These are phyloP conservation scores for Tolypocladium tropicale DNA, from an alignment of 2,329 filamentous ascomycete genomes.

Conservation along the genomic window DNA sequence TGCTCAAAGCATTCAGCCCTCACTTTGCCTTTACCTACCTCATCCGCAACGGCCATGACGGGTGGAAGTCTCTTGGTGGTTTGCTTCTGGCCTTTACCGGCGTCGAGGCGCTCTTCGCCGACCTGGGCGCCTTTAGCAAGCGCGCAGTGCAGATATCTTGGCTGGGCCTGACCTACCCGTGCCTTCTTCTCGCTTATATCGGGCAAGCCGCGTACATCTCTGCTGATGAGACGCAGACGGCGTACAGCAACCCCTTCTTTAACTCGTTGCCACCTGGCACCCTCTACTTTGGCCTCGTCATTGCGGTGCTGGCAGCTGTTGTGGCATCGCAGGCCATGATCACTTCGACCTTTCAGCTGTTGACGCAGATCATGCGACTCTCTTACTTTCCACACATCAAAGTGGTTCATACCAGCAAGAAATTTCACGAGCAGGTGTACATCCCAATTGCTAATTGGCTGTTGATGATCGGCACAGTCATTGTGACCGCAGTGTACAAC, in stretches of 20 bases:
- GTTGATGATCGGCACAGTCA: constrained; percentile 64
- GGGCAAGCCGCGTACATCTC: background rate
- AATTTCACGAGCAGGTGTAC: constrained; percentile 66
- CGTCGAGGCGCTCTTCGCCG: background rate
- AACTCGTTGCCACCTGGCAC: constrained; percentile 56
- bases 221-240: background rate
- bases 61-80: background rate
- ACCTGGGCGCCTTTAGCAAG: background rate
- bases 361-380: constrained; percentile 62
- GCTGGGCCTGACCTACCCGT: background rate
- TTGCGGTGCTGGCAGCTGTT: constrained; percentile 61
- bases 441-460: constrained; percentile 70
- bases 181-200: background rate
- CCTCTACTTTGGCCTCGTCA: constrained; percentile 56
- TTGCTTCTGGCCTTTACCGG: background rate
- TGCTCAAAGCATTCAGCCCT: background rate
- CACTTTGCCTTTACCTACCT: background rate
- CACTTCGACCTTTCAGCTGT: constrained; percentile 59
- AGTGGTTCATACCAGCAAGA: constrained; percentile 58
- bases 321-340: constrained; percentile 74
- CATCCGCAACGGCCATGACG: background rate
- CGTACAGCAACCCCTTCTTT: constrained; percentile 58
- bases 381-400: constrained; percentile 69
- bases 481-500: constrained; percentile 64
- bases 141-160: background rate